A percentile compares a stretch with the other conserved stretches of the same genome.
Conservation (phyloP, 2,329 filamentous ascomycete genomes). For the Colletotrichum sp. region DNA sequence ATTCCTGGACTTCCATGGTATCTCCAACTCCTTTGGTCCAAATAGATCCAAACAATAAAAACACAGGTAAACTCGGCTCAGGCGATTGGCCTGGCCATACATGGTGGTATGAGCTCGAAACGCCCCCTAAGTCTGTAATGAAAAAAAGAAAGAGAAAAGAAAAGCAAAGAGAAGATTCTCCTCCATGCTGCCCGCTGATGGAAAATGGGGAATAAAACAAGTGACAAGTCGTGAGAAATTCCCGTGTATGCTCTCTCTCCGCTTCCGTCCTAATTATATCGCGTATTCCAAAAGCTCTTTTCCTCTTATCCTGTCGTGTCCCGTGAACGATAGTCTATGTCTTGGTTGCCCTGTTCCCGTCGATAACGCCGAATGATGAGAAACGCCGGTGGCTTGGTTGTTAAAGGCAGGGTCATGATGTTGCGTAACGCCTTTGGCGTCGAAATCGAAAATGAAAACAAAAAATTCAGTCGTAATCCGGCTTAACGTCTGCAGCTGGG, state of each 20-base stretch:
- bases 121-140: not conserved
- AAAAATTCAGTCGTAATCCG: not conserved
- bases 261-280: slow-evolving; percentile 7
- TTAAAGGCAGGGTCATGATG: not conserved
- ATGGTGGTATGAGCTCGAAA: not conserved
- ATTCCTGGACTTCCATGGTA: slow-evolving; percentile 11
- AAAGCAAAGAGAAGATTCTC: not conserved
- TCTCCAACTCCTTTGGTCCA: slow-evolving; percentile 15
- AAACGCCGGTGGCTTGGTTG: slow-evolving; percentile 5
- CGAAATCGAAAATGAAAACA: not conserved
- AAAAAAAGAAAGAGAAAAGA: slow-evolving; percentile 7
- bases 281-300: not conserved
- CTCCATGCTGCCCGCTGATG: slow-evolving; percentile 17
- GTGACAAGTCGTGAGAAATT: slow-evolving; percentile 16
- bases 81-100: not conserved
- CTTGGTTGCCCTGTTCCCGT: slow-evolving; percentile 25
- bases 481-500: slow-evolving; percentile 3
- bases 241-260: not conserved
- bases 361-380: slow-evolving; percentile 17
- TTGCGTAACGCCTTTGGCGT: not conserved
- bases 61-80: not conserved
- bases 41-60: not conserved
- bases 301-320: slow-evolving; percentile 8
- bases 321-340: slow-evolving; percentile 21
- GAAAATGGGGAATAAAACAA: slow-evolving; percentile 15